Percentiles rank a stretch among this genome's conserved stretches.
phyloP scores from a whole-genome alignment of 768 basidiomycete species.

The Mycena pura region DNA sequence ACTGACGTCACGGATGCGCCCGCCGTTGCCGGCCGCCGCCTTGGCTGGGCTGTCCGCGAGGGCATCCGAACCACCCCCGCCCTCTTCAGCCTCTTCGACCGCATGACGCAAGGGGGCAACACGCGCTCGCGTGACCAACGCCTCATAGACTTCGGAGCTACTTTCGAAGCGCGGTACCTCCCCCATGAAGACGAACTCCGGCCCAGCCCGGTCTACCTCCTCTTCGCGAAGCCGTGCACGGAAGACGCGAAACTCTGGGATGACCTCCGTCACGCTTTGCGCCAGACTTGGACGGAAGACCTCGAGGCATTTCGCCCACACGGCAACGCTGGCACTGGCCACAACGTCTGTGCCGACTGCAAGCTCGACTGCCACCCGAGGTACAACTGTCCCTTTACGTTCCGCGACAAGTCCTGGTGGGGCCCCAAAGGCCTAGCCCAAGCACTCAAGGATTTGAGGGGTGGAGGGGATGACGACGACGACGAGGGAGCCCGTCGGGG shows the following conservation, averaged over 20 bases:
- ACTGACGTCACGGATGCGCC: background rate
- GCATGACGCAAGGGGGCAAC: no score
- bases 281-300: background rate
- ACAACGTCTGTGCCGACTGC: constrained; percentile 7
- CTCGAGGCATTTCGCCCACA: constrained; percentile 3
- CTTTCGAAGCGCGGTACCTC: no score
- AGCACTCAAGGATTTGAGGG: background rate
- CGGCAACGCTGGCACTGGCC: background rate
- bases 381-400: constrained; percentile 2
- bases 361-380: constrained; percentile 7
- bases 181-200: no score
- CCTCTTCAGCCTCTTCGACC: no score
- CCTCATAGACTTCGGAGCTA: no score
- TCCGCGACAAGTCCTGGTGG: constrained; percentile 2
- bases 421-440: background rate
- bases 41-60: background rate
- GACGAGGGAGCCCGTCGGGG: background rate
- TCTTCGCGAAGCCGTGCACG: background rate
- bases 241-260: background rate
- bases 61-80: background rate
- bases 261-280: background rate
- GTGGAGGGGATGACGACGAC: background rate
- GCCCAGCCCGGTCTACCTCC: constrained; percentile 5
- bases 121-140: no score
- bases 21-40: background rate